Conservation (phyloP, 441 rosid species). For the Erodium moschatum region DNA sequence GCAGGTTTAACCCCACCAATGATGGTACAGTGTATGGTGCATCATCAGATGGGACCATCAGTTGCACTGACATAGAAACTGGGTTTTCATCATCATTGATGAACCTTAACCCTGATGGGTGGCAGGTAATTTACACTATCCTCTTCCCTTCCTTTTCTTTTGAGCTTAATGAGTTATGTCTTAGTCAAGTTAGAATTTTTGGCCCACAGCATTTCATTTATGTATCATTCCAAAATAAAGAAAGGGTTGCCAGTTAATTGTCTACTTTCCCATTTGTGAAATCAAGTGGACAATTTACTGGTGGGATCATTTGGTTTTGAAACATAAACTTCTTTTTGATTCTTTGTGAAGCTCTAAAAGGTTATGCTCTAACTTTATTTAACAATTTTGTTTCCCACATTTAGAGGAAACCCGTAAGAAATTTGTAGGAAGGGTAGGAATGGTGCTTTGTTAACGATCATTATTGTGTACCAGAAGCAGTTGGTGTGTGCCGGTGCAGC, state of each 20-base stretch:
- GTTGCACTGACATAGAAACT: conserved; percentile 81
- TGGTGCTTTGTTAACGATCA: not conserved
- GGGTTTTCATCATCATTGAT: conserved; percentile 67
- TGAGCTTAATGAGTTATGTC: not conserved
- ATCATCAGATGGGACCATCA: conserved; percentile 89
- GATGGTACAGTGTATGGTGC: conserved; percentile 70
- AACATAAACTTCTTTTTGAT: not conserved
- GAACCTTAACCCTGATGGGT: conserved; percentile 80
- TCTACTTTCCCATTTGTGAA: not conserved
- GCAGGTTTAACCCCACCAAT: conserved; percentile 69
- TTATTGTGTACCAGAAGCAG: not conserved
- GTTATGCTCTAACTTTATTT: not conserved
- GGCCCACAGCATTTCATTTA: not conserved
- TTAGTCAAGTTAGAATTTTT: not conserved
- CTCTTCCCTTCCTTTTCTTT: conserved; percentile 4
- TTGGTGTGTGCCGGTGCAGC: not conserved
- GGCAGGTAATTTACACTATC: conserved; percentile 52
- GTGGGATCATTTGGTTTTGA: not conserved
- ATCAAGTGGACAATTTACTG: not conserved
- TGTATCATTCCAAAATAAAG: not conserved
- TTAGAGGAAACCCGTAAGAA: not conserved
- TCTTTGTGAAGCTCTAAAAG: not conserved
- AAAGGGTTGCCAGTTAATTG: not conserved
- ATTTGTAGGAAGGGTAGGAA: not conserved
- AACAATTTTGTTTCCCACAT: not conserved